These are phyloP conservation scores for Lipomyces mesembrius DNA, from an alignment of 805 yeast genomes.

Conservation along the genomic window DNA sequence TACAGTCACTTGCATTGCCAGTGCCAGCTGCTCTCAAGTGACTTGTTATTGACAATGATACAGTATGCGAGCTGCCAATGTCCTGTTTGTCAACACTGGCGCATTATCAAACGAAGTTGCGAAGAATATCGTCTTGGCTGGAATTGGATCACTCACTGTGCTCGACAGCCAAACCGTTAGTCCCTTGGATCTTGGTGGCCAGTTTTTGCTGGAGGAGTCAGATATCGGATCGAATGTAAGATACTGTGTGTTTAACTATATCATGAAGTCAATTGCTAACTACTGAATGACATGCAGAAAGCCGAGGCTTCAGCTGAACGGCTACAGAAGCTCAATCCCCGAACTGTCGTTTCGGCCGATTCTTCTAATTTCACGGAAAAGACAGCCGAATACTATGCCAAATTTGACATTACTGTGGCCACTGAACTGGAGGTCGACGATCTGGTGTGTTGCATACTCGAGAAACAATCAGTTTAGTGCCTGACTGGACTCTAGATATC, in stretches of 20 bases:
- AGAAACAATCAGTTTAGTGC: background rate
- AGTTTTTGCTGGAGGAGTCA: slow-evolving; percentile 66
- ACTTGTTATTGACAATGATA: background rate
- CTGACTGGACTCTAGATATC: slow-evolving; percentile 29
- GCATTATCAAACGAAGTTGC: slow-evolving; percentile 81
- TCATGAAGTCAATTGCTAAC: background rate
- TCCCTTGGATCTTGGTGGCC: slow-evolving; percentile 70
- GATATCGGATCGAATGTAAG: slow-evolving; percentile 56
- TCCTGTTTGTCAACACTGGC: slow-evolving; percentile 72
- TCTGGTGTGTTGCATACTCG: slow-evolving; percentile 41
- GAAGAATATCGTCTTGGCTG: slow-evolving; percentile 86
- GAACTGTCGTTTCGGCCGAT: slow-evolving; percentile 62
- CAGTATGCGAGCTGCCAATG: slow-evolving; percentile 68
- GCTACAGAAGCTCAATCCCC: slow-evolving; percentile 75
- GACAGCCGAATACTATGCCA: slow-evolving; percentile 50
- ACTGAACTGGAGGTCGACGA: slow-evolving; percentile 61
- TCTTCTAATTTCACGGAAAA: slow-evolving; percentile 43
- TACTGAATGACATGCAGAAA: slow-evolving; percentile 43
- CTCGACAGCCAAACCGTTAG: slow-evolving; percentile 60
- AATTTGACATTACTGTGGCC: slow-evolving; percentile 74
- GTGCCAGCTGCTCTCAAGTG: background rate
- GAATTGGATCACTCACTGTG: slow-evolving; percentile 77
- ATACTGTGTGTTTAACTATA: background rate
- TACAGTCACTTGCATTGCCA: slow-evolving; percentile 19
- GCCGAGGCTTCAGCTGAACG: slow-evolving; percentile 59